Evolutionary conservation across 441 rosid species (phyloP).

Genomic region (Viola pubescens): DNA sequence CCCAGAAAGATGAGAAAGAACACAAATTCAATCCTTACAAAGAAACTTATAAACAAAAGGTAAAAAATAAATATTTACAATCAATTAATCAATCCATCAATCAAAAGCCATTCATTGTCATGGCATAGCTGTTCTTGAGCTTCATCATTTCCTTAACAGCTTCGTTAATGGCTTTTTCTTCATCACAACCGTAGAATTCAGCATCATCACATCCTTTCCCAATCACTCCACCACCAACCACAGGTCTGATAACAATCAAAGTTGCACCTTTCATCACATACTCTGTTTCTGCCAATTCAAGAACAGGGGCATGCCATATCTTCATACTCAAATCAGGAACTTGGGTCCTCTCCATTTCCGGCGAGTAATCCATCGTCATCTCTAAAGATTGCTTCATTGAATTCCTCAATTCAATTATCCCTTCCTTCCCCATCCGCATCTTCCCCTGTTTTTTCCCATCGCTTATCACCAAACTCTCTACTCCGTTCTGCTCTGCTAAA

Average conservation of each 20-base stretch:
- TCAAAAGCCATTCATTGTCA: slow-evolving; percentile 37
- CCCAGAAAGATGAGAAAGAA: no score
- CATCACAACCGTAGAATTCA: slow-evolving; percentile 14
- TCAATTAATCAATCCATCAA: background rate
- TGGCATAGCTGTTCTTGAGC: slow-evolving; percentile 26
- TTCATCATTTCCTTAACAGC: slow-evolving; percentile 32
- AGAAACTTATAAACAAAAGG: no score
- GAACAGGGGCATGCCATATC: slow-evolving; percentile 26
- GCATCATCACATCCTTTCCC: background rate
- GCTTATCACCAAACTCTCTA: slow-evolving; percentile 21
- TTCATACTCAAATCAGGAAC: slow-evolving; percentile 33
- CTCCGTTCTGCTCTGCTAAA: slow-evolving; percentile 17
- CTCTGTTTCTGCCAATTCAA: slow-evolving; percentile 32
- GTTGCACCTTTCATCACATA: slow-evolving; percentile 37
- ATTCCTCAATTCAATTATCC: slow-evolving; percentile 25
- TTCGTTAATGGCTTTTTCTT: slow-evolving; percentile 24
- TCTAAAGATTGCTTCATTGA: background rate
- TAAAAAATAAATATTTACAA: no score
- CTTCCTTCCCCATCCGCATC: slow-evolving; percentile 22
- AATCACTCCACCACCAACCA: background rate
- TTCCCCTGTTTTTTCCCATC: slow-evolving; percentile 34
- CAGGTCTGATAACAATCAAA: slow-evolving; percentile 25
- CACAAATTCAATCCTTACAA: no score
- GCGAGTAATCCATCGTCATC: background rate
- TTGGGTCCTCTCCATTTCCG: slow-evolving; percentile 16